Evolutionary conservation across 257 asterid genomes (phyloP).

Genomic region (Fraxinus pennsylvanica): DNA sequence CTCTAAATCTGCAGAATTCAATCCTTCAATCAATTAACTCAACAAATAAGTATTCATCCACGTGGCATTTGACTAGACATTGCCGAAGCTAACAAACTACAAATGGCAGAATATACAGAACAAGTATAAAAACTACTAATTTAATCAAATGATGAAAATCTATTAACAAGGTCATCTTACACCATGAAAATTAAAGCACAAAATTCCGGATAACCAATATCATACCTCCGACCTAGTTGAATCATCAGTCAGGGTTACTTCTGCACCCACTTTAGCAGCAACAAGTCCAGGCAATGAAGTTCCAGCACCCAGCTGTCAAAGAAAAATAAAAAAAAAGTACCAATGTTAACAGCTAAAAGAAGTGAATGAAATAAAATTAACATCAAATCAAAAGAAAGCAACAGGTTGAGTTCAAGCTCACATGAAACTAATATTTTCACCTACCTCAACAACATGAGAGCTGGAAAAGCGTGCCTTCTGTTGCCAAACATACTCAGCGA

Average conservation of each 20-base stretch:
- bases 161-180: slow-evolving; percentile 1
- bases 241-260: slow-evolving; percentile 78
- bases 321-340: slow-evolving; percentile 2
- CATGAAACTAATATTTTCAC: not conserved
- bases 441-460: slow-evolving; percentile 79
- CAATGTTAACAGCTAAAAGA: slow-evolving; percentile 11
- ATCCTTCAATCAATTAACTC: not conserved
- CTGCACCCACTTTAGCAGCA: slow-evolving; percentile 91
- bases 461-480: slow-evolving; percentile 67
- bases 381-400: not conserved
- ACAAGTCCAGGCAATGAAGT: slow-evolving; percentile 93
- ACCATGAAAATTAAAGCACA: slow-evolving; percentile 6
- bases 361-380: not conserved
- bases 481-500: slow-evolving; percentile 97
- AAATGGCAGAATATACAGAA: not conserved
- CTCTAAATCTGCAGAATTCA: not conserved
- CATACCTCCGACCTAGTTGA: slow-evolving; percentile 63
- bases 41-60: not conserved
- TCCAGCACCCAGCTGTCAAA: slow-evolving; percentile 87
- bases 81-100: not conserved
- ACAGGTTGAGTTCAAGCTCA: not conserved
- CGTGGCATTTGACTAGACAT: slow-evolving; percentile 11
- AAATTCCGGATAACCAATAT: slow-evolving; percentile 9
- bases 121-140: not conserved
- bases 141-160: slow-evolving; percentile 10